Base-by-base conservation (phyloP, 768 basidiomycete genomes). In the Brasilioporus rufonigricans region DNA sequence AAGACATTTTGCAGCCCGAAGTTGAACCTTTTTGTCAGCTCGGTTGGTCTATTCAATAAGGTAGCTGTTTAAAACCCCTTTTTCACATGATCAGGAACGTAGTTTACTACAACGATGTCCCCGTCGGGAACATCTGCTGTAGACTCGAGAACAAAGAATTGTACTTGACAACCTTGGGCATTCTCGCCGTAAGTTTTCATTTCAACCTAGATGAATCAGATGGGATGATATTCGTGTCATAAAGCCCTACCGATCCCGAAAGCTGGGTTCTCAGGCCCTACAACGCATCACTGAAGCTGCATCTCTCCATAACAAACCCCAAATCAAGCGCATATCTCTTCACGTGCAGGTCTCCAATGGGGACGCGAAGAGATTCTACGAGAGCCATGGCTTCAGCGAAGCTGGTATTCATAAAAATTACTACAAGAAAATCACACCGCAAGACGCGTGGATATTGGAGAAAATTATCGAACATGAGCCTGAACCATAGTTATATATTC, bases 51-150 rank as follows among this genome's bases (percentile, higher is more conserved):
- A 41, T 55, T 59, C 52, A 51, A 56, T 43, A 35, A 56, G 50
- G 52, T 55, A 51, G 40, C 52, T 52, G 27, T 52, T 41, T 53
- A 8, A 33, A 55, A 48, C 31, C 46, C 14, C 32, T 59, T 60
- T 68, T 68, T 68, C 55, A 68, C 61, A 55, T 53, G 53, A 45
- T 52, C 57, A 60, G 67, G 55, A 51, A 58, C 53, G 8, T 43
- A 93, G 93, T 94, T 45, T 94, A 93, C 73, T 94, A 88, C 74
- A 94, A 93, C 74, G 93, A 96, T 74, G 78, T 96, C 53, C 91
- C 93, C 44, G 86, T 95, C 58, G 93, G 93, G 55, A 91, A 86
- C 5, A 81, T 94, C 64, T 93, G 90, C 71, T 92, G 89, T 74
- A 83, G 91, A 55, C 71, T 93, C 56, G 93, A 96, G 71, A 79